Evolutionary conservation across 164 flowering plant species (phyloP), one percentile per base, ranked within the genome.

Genomic region (Magnolia officinalis): DNA sequence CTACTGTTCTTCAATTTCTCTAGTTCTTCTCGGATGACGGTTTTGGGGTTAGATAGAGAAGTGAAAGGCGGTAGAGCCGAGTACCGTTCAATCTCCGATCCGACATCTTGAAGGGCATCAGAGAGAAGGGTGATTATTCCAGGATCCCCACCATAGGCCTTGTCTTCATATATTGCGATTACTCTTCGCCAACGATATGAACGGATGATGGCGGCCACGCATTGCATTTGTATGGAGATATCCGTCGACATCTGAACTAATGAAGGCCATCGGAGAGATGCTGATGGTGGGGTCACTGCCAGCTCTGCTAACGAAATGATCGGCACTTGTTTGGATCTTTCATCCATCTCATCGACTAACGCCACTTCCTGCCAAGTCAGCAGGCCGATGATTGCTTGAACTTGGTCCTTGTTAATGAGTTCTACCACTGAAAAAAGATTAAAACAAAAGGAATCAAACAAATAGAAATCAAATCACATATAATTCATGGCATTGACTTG

Each of bases 121-220:
- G 64, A 68, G 9, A 87, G 80, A 72, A 73, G 75, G 45, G 82
- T 76, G 26, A 79, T 50, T 6, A 80, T 67, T 16, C 50, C 80
- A 20, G 20, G 45, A 55, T 55, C 61, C 1, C 76, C 80, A 20
- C 85, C 84, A 71, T 79, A 81, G 5, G 66, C 63, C 37, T 79
- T 85, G 20, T 83, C 86, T 72, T 87, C 88, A 68, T 84, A 83
- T 26, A 88, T 78, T 16, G 45, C 80, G 6, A 82, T 67, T 10
- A 88, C 84, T 68, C 71, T 80, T 66, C 72, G 50, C 91, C 88
- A 88, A 6, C 66, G n/a, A 20, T 78, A 87, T 11, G 78, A 68
- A 4, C 50, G 20, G 10, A 83, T 74, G 8, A 87, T 50, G 51
- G 81, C 81, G 23, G 86, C 85, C n/a, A 84, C 75, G 75, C 86